Conservation (phyloP, 2,329 filamentous ascomycete species). For the Dactylellina parvicollis region DNA sequence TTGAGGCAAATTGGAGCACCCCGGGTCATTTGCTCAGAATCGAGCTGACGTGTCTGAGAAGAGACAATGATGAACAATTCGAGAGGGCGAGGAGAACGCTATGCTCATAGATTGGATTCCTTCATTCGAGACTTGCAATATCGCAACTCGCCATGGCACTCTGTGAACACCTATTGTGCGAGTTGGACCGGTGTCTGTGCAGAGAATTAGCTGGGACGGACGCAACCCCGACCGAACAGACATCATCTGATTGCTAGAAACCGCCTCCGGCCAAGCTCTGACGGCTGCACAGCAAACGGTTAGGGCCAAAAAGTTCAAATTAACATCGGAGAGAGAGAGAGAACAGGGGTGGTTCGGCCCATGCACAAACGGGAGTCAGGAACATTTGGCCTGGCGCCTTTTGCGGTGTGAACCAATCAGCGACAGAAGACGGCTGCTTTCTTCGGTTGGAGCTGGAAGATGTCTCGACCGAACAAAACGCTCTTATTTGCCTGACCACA, state of each 20-base stretch:
- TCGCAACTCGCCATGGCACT: neutral
- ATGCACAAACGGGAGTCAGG: conserved; percentile 54
- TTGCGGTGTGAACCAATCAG: conserved; percentile 40
- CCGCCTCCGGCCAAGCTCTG: conserved; percentile 24
- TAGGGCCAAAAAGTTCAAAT: conserved; percentile 30
- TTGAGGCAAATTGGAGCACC: conserved; percentile 47
- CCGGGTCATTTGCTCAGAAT: conserved; percentile 42
- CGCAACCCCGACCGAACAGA: conserved; percentile 13
- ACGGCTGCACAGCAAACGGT: conserved; percentile 16
- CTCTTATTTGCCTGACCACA: conserved; percentile 31
- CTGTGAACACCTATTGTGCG: neutral
- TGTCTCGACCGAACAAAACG: conserved; percentile 48
- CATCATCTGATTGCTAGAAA: conserved; percentile 31
- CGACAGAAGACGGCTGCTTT: conserved; percentile 29
- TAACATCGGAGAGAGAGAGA: conserved; percentile 24
- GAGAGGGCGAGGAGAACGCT: conserved; percentile 34
- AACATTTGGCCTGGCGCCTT: conserved; percentile 51
- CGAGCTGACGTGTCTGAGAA: conserved; percentile 53
- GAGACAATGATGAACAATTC: conserved; percentile 20
- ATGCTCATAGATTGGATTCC: conserved; percentile 20
- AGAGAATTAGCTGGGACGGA: neutral
- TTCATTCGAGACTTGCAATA: conserved; percentile 27
- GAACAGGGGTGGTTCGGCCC: conserved; percentile 43
- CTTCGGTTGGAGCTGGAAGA: conserved; percentile 45
- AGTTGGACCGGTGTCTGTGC: neutral